A percentile compares a stretch with the other conserved stretches of the same genome.
Evolutionary conservation across 257 asterid genomes (phyloP).

Genomic region (Catharanthus roseus): DNA sequence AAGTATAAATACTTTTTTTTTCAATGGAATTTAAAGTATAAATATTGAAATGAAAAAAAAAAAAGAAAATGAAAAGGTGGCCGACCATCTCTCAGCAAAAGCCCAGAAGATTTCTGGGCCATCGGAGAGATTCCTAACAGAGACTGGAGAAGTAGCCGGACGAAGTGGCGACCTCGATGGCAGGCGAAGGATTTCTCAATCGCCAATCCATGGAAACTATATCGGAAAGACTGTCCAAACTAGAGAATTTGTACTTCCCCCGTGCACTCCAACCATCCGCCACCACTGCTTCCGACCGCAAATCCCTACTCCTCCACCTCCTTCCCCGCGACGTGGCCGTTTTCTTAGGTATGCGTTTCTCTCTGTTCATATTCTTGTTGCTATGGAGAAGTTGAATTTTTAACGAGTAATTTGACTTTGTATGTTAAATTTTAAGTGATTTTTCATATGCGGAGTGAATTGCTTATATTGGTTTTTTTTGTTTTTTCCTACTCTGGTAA

Average conservation of each 20-base stretch:
- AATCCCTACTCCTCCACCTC: constrained; percentile 66
- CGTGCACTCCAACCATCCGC: constrained; percentile 70
- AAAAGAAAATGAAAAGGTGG: too few species aligned
- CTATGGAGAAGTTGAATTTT: neutral
- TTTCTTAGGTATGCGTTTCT: constrained; percentile 50
- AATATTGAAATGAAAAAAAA: too few species aligned
- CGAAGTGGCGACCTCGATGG: constrained; percentile 2
- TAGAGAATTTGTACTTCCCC: constrained; percentile 85
- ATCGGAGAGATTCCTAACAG: too few species aligned
- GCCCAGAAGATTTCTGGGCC: too few species aligned
- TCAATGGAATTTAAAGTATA: too few species aligned
- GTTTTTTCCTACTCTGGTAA: constrained; percentile 1
- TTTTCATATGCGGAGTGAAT: too few species aligned
- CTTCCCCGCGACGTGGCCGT: constrained; percentile 80
- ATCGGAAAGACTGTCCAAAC: constrained; percentile 53
- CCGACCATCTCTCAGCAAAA: too few species aligned
- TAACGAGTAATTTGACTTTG: too few species aligned
- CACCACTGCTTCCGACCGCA: constrained; percentile 56
- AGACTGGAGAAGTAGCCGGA: constrained; percentile 5
- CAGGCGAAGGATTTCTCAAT: constrained; percentile 20
- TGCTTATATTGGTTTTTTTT: neutral
- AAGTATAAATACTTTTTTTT: too few species aligned
- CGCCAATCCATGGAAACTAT: constrained; percentile 53
- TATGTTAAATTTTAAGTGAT: too few species aligned
- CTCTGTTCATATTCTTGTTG: neutral